Evolutionary conservation across 768 basidiomycete genomes (phyloP).

Genomic region (Naganishia vishniacii): DNA sequence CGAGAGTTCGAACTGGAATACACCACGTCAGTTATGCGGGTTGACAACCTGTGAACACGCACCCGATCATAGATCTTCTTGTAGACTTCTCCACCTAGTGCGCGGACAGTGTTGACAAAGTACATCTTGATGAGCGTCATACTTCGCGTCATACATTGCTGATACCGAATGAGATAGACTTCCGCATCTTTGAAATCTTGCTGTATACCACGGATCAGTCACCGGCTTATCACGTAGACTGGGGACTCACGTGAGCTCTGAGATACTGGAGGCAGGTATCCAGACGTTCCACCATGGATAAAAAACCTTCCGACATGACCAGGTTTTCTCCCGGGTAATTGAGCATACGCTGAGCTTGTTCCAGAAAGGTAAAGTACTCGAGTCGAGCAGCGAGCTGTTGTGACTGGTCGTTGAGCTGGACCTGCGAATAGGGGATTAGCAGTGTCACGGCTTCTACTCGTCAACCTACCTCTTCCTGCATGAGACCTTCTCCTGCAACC

Average conservation of each 20-base stretch:
- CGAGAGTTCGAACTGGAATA: slow-evolving; percentile 57
- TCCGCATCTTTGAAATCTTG: slow-evolving; percentile 87
- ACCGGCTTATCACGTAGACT: background rate
- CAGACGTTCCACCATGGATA: slow-evolving; percentile 92
- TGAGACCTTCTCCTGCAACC: slow-evolving; percentile 78
- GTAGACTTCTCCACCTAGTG: slow-evolving; percentile 70
- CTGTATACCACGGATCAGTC: slow-evolving; percentile 50
- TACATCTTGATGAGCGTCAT: slow-evolving; percentile 99
- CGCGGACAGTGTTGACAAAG: slow-evolving; percentile 77
- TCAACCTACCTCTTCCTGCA: slow-evolving; percentile 75
- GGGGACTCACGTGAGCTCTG: slow-evolving; percentile 66
- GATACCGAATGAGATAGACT: slow-evolving; percentile 89
- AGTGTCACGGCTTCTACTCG: slow-evolving; percentile 1
- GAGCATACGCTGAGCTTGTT: slow-evolving; percentile 83
- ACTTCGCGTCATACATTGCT: slow-evolving; percentile 94
- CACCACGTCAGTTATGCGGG: background rate
- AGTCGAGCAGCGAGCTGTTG: slow-evolving; percentile 51
- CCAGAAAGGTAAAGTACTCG: slow-evolving; percentile 92
- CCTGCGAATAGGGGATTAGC: slow-evolving; percentile 60
- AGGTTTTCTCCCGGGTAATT: slow-evolving; percentile 89
- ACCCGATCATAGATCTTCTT: slow-evolving; percentile 73
- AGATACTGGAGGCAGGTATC: slow-evolving; percentile 91
- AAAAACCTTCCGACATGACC: slow-evolving; percentile 81
- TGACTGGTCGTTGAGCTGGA: slow-evolving; percentile 62
- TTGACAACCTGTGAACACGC: slow-evolving; percentile 3